phyloP scores from a whole-genome alignment of 768 basidiomycete species.

The Rhizopogon vinicolor region DNA sequence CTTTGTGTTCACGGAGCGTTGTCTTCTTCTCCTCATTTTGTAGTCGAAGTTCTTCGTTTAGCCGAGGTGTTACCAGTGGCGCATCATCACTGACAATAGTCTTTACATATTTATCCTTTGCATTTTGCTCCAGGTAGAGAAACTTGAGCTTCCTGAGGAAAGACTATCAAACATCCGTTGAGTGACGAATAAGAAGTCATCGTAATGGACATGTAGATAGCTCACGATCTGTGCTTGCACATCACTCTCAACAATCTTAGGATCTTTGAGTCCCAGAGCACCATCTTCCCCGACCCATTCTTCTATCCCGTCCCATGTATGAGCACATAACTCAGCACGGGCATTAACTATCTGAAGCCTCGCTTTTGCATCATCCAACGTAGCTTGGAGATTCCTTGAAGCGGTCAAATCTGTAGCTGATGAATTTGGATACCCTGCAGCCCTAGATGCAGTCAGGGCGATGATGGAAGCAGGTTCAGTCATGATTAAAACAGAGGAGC shows the following conservation, averaged over 20 bases:
- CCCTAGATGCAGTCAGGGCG: background rate
- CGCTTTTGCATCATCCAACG: constrained; percentile 17
- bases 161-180: constrained; percentile 35
- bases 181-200: background rate
- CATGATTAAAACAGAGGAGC: background rate
- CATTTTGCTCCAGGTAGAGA: constrained; percentile 85
- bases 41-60: constrained; percentile 60
- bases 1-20: constrained; percentile 60
- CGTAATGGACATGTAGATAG: background rate
- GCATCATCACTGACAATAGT: constrained; percentile 86
- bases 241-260: constrained; percentile 51
- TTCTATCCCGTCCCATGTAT: constrained; percentile 26
- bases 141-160: constrained; percentile 83
- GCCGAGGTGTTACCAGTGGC: constrained; percentile 73
- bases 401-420: background rate
- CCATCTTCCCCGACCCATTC: constrained; percentile 22
- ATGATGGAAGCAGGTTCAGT: background rate
- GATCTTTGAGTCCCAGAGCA: constrained; percentile 35
- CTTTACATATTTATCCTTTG: constrained; percentile 85
- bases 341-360: constrained; percentile 17
- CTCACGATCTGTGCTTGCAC: constrained; percentile 60
- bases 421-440: background rate
- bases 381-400: constrained; percentile 20
- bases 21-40: constrained; percentile 71
- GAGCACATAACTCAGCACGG: constrained; percentile 16